phyloP scores from a whole-genome alignment of 305 asterid species.

The Solanum hybrid region DNA sequence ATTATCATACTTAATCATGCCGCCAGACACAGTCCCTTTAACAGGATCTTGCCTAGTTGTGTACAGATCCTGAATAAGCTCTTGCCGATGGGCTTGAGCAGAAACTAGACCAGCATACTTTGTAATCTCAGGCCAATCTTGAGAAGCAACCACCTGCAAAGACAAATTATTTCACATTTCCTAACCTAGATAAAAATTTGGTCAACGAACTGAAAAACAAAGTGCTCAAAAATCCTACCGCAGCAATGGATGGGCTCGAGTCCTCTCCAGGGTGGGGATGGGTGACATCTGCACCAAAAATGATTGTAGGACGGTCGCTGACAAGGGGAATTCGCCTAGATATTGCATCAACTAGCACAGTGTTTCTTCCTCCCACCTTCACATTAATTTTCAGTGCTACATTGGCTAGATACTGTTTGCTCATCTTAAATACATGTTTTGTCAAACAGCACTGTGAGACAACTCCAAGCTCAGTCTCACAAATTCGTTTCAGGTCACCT shows the following conservation, averaged over 20 bases:
- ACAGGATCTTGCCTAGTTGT: constrained; percentile 87
- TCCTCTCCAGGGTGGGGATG: constrained; percentile 99
- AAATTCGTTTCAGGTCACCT: constrained; percentile 88
- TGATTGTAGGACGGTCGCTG: constrained; percentile 88
- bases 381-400: constrained; percentile 87
- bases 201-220: not conserved
- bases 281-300: constrained; percentile 97
- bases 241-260: constrained; percentile 96
- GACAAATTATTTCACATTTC: not conserved
- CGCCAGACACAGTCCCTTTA: constrained; percentile 77
- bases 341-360: constrained; percentile 78
- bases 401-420: constrained; percentile 90
- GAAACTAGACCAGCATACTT: constrained; percentile 90
- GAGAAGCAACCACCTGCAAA: constrained; percentile 92
- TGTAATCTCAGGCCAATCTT: constrained; percentile 96
- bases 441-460: constrained; percentile 95
- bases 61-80: constrained; percentile 80
- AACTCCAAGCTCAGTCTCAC: constrained; percentile 95
- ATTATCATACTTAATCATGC: constrained; percentile 78
- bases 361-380: constrained; percentile 94
- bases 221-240: constrained; percentile 35
- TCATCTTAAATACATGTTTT: constrained; percentile 72
- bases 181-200: not conserved
- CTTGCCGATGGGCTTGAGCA: constrained; percentile 95
- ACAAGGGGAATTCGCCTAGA: constrained; percentile 87